A percentile compares a stretch with the other conserved stretches of the same genome.
Evolutionary conservation across 495 filamentous ascomycete species (phyloP).

Genomic region (Neurospora terricola): DNA sequence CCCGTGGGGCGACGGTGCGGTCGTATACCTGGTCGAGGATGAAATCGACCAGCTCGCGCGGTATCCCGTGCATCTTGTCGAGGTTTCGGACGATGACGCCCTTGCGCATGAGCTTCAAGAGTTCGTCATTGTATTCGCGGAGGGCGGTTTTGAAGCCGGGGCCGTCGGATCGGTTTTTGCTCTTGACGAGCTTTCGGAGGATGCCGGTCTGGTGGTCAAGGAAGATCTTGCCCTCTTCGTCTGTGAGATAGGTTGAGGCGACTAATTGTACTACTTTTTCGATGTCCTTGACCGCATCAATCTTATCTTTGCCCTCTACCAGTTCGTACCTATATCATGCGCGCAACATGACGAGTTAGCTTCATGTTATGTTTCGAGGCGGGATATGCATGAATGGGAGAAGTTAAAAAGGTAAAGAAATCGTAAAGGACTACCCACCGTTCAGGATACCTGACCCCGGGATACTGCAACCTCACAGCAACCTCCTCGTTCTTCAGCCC

Average conservation of each 20-base stretch:
- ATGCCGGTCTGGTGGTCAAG: constrained; percentile 65
- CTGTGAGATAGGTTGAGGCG: constrained; percentile 61
- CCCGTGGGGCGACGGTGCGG: constrained; percentile 81
- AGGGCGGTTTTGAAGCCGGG: constrained; percentile 59
- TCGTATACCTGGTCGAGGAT: constrained; percentile 85
- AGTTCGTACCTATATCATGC: constrained; percentile 56
- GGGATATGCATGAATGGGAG: no score
- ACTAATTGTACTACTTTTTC: constrained; percentile 66
- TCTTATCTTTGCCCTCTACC: constrained; percentile 68
- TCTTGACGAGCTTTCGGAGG: constrained; percentile 56
- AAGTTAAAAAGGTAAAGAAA: no score
- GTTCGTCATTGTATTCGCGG: constrained; percentile 61
- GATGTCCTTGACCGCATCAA: constrained; percentile 80
- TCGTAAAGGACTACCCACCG: constrained; percentile 48
- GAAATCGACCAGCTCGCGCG: constrained; percentile 60
- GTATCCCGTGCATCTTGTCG: constrained; percentile 51
- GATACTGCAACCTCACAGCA: constrained; percentile 57
- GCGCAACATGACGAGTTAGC: constrained; percentile 12
- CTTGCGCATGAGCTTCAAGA: constrained; percentile 47
- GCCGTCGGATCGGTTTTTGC: constrained; percentile 52
- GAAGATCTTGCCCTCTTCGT: constrained; percentile 52
- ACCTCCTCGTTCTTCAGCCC: constrained; percentile 42
- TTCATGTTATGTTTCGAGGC: no score
- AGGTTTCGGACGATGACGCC: constrained; percentile 64
- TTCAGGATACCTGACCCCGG: constrained; percentile 57